Evolutionary conservation across 2,329 filamentous ascomycete species (phyloP).

Genomic region (Aureobasidium sp.): DNA sequence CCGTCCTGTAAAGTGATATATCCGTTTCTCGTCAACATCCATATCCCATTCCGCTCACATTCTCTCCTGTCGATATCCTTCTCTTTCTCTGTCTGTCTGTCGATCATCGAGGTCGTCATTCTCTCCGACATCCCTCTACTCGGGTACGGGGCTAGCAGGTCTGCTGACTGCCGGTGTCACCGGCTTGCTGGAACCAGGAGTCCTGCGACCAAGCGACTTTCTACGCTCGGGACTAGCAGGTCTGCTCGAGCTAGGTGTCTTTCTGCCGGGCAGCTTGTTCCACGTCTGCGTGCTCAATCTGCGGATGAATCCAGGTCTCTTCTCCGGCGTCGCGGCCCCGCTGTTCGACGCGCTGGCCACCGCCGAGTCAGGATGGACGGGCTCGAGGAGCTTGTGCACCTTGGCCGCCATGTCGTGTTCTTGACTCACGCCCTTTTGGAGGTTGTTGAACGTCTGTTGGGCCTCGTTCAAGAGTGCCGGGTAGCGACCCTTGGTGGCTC

Average conservation of each 20-base stretch:
- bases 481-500: slow-evolving; percentile 15
- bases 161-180: slow-evolving; percentile 11
- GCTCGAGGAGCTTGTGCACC: slow-evolving; percentile 8
- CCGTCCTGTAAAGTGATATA: not conserved
- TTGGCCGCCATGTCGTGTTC: slow-evolving; percentile 10
- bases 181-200: slow-evolving; percentile 1
- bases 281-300: slow-evolving; percentile 15
- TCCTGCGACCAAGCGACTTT: not conserved
- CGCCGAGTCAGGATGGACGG: slow-evolving; percentile 5
- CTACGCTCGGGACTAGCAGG: not conserved
- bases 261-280: slow-evolving; percentile 8
- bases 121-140: not conserved
- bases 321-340: slow-evolving; percentile 8
- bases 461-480: slow-evolving; percentile 4
- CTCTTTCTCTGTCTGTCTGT: not conserved
- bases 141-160: slow-evolving; percentile 3
- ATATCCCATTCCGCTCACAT: not conserved
- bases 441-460: slow-evolving; percentile 2
- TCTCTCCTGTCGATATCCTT: not conserved
- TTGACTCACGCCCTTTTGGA: slow-evolving; percentile 2
- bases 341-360: slow-evolving; percentile 1
- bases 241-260: slow-evolving; percentile 13
- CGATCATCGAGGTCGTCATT: not conserved
- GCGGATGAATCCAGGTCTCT: slow-evolving; percentile 15
- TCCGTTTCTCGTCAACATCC: slow-evolving; percentile 1